A percentile compares a stretch with the other conserved stretches of the same genome.
phyloP scores from a whole-genome alignment of 1,139 yeast species.

The Debaryomycetaceae sp. region DNA sequence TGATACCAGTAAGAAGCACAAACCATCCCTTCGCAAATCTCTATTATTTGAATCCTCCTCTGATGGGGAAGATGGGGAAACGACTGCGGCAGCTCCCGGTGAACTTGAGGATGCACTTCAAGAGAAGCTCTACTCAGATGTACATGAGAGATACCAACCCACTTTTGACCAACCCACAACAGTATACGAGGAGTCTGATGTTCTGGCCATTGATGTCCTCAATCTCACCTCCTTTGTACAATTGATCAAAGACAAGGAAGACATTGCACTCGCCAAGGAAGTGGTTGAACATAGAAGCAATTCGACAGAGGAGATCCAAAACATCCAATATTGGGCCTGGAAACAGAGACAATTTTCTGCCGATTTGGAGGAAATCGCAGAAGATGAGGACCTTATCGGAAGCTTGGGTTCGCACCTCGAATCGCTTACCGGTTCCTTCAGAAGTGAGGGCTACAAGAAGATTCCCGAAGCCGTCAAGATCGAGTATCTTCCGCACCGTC shows the following conservation, averaged over 20 bases:
- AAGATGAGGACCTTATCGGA: slow-evolving; percentile 26
- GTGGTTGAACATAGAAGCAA: slow-evolving; percentile 30
- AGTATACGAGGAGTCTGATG: slow-evolving; percentile 45
- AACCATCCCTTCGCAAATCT: slow-evolving; percentile 15
- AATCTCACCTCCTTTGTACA: slow-evolving; percentile 53
- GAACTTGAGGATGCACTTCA: slow-evolving; percentile 6
- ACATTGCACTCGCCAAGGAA: slow-evolving; percentile 49
- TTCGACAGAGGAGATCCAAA: slow-evolving; percentile 27
- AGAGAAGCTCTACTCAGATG: slow-evolving; percentile 20
- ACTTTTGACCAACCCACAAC: slow-evolving; percentile 43
- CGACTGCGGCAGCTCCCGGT: slow-evolving; percentile 2
- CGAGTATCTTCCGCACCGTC: slow-evolving; percentile 75
- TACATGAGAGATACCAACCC: slow-evolving; percentile 44
- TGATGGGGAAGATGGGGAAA: slow-evolving; percentile 23
- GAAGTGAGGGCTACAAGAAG: slow-evolving; percentile 71
- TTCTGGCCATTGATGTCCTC: slow-evolving; percentile 21
- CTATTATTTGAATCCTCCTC: slow-evolving; percentile 30
- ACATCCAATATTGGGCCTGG: slow-evolving; percentile 69
- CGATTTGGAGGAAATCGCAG: slow-evolving; percentile 21
- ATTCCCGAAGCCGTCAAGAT: slow-evolving; percentile 71
- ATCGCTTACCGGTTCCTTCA: slow-evolving; percentile 59
- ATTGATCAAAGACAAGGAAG: slow-evolving; percentile 71
- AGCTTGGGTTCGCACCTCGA: slow-evolving; percentile 36
- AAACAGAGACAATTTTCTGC: slow-evolving; percentile 38
- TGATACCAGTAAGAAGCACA: slow-evolving; percentile 18